phyloP scores from a whole-genome alignment of 257 asterid species.

The Thymus quinquecostatus region DNA sequence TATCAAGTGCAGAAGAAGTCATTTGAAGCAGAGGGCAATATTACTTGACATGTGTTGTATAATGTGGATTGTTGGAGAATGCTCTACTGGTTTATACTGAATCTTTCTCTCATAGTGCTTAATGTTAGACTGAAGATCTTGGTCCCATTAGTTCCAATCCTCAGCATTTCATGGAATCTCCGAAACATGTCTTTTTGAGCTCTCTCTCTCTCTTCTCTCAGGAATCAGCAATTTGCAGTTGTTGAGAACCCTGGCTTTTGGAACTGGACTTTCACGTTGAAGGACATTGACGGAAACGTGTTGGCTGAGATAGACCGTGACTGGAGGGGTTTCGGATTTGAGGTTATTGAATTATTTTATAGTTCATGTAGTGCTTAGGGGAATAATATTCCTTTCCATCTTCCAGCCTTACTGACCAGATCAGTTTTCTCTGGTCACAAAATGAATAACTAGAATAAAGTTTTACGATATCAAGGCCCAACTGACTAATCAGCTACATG shows the following conservation, averaged over 20 bases:
- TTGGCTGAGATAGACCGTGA: conserved; percentile 95
- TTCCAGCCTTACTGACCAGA: conserved; percentile 14
- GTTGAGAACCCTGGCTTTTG: conserved; percentile 97
- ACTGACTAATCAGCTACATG: neutral
- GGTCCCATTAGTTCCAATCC: conserved; percentile 1
- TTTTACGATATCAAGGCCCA: conserved; percentile 1
- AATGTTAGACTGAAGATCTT: neutral
- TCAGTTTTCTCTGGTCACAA: conserved; percentile 3
- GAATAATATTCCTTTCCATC: conserved; percentile 3
- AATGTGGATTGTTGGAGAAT: conserved; percentile 14
- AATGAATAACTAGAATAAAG: conserved; percentile 2
- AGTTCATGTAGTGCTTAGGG: conserved; percentile 13
- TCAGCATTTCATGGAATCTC: conserved; percentile 9
- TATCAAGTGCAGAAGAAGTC: neutral
- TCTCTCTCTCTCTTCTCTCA: conserved; percentile 34
- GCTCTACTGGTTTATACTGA: conserved; percentile 1
- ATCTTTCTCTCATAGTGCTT: neutral
- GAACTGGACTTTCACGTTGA: conserved; percentile 95
- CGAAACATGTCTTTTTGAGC: conserved; percentile 19
- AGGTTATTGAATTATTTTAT: conserved; percentile 47
- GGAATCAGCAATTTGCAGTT: conserved; percentile 87
- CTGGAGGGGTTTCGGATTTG: conserved; percentile 97
- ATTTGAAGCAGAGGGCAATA: neutral
- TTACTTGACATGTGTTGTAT: neutral
- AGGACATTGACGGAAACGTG: conserved; percentile 85